These are phyloP conservation scores for Sutorius eximius DNA, from an alignment of 1,284 basidiomycete species.

Conservation along the genomic window DNA sequence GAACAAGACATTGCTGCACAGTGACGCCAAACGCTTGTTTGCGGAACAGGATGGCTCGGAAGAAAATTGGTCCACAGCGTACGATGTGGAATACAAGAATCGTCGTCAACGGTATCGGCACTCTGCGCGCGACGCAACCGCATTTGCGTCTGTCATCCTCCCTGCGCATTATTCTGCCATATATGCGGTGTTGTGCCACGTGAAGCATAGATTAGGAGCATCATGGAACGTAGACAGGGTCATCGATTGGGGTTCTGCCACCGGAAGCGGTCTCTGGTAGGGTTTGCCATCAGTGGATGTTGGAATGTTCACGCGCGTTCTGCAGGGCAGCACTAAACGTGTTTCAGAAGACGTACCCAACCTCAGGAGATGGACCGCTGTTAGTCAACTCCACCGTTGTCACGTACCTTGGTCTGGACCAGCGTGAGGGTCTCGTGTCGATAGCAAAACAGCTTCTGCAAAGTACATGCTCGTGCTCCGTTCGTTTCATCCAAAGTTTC, in stretches of 20 bases:
- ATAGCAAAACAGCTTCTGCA: constrained; percentile 64
- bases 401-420: constrained; percentile 70
- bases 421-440: constrained; percentile 61
- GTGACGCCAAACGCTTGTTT: constrained; percentile 72
- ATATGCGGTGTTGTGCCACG: constrained; percentile 61
- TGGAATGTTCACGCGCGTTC: constrained; percentile 14
- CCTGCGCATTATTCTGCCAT: constrained; percentile 78
- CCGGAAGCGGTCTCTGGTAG: constrained; percentile 75
- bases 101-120: constrained; percentile 56
- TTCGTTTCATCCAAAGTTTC: constrained; percentile 2
- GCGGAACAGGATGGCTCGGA: constrained; percentile 36
- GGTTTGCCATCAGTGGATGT: constrained; percentile 18
- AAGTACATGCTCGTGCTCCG: constrained; percentile 40
- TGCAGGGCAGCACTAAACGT: constrained; percentile 63
- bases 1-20: constrained; percentile 62
- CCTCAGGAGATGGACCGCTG: constrained; percentile 35
- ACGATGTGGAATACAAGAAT: constrained; percentile 60
- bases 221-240: constrained; percentile 58
- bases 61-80: constrained; percentile 52
- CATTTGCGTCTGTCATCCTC: constrained; percentile 71
- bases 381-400: constrained; percentile 52
- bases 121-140: constrained; percentile 65
- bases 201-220: constrained; percentile 59
- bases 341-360: constrained; percentile 48
- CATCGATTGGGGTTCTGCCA: constrained; percentile 75